phyloP scores from a whole-genome alignment of 148 eudicot genomes.

The Chenopodium quinoa region DNA sequence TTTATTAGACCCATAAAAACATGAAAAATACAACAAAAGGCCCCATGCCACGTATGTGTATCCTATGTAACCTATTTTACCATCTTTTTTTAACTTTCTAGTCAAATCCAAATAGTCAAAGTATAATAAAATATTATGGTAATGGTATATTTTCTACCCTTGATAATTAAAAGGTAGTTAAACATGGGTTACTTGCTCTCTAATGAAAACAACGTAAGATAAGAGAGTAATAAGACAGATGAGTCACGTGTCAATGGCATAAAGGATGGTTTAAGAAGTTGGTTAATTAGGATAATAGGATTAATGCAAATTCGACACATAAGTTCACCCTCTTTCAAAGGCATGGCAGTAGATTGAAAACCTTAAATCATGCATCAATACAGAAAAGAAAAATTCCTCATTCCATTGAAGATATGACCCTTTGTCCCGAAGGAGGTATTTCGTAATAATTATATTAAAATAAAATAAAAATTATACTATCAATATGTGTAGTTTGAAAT shows the following conservation, averaged over 20 bases:
- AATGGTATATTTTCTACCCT: not conserved
- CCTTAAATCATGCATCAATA: slow-evolving; percentile 20
- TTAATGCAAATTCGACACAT: slow-evolving; percentile 10
- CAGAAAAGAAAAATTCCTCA: not conserved
- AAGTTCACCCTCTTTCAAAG: not conserved
- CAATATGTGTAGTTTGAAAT: too few relatives aligned
- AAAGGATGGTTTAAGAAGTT: slow-evolving; percentile 5
- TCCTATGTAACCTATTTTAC: not conserved
- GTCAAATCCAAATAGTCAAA: not conserved
- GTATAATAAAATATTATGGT: too few relatives aligned
- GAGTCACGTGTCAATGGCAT: not conserved
- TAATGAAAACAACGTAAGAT: not conserved
- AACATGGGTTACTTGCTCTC: not conserved
- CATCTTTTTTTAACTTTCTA: not conserved
- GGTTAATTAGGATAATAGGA: not conserved
- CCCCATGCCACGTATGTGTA: slow-evolving; percentile 26
- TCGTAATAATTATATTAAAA: too few relatives aligned
- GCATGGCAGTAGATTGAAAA: not conserved
- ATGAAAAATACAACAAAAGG: not conserved
- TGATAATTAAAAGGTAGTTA: not conserved
- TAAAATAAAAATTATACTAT: too few relatives aligned
- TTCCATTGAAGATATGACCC: not conserved
- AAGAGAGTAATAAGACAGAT: not conserved
- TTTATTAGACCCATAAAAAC: not conserved
- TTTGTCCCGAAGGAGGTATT: too few relatives aligned